These are phyloP conservation scores for Arthrobotrys conoides DNA, from an alignment of 2,329 filamentous ascomycete genomes.

Conservation along the genomic window DNA sequence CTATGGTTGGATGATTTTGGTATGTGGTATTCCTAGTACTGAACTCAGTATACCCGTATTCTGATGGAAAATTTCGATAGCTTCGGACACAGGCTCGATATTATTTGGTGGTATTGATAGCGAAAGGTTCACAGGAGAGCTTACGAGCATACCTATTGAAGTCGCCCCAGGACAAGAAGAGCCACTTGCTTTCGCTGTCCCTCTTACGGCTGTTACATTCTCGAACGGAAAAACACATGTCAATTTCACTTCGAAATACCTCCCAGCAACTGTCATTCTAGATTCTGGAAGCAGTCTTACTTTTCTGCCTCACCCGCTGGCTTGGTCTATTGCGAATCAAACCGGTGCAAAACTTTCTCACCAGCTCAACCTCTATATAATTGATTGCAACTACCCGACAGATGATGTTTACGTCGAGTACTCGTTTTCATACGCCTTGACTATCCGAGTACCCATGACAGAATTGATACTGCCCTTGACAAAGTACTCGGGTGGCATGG, in stretches of 20 bases:
- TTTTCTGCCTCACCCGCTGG: conserved; percentile 63
- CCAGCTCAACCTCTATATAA: conserved; percentile 72
- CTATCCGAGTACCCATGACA: conserved; percentile 73
- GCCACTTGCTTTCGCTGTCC: conserved; percentile 45
- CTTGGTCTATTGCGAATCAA: conserved; percentile 58
- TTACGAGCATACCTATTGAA: conserved; percentile 65
- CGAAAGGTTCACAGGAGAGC: conserved; percentile 68
- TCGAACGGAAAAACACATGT: conserved; percentile 64
- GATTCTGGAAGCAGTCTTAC: conserved; percentile 71
- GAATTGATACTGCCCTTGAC: conserved; percentile 69
- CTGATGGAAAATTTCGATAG: conserved; percentile 51
- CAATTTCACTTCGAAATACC: conserved; percentile 68
- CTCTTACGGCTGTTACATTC: conserved; percentile 41
- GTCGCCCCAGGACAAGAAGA: conserved; percentile 26
- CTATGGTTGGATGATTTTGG: conserved; percentile 67
- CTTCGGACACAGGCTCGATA: conserved; percentile 65
- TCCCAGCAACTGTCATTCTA: conserved; percentile 76
- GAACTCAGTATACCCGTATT: background rate
- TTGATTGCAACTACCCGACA: conserved; percentile 73
- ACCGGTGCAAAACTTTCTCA: conserved; percentile 71
- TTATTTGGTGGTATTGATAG: conserved; percentile 71
- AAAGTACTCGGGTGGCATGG: conserved; percentile 41
- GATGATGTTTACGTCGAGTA: conserved; percentile 70
- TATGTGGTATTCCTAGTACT: conserved; percentile 50
- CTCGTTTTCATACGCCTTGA: conserved; percentile 70